A percentile compares a stretch with the other conserved stretches of the same genome.
Evolutionary conservation across 176 grass and related monocot genomes (phyloP).

Genomic region (Leersia perrieri): DNA sequence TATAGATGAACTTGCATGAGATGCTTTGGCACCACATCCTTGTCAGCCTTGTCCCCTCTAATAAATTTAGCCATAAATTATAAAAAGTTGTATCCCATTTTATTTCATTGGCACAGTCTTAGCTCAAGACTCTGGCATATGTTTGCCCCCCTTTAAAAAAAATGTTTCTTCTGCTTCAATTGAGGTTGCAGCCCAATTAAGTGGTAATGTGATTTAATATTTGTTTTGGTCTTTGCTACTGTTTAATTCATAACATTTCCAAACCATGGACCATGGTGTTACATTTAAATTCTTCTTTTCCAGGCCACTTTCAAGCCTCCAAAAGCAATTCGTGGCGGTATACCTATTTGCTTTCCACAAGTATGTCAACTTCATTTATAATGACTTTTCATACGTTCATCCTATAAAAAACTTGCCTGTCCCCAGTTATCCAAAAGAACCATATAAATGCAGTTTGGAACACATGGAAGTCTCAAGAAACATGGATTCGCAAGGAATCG

Average conservation of each 20-base stretch:
- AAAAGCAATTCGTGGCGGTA: conserved; percentile 77
- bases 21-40: neutral
- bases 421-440: conserved; percentile 24
- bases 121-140: neutral
- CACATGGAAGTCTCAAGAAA: conserved; percentile 64
- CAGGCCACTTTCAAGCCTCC: conserved; percentile 78
- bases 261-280: neutral
- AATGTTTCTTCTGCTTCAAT: neutral
- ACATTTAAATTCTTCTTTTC: neutral
- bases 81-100: neutral
- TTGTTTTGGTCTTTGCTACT: conserved; percentile 6
- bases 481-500: conserved; percentile 82
- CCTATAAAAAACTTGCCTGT: neutral
- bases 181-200: neutral
- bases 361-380: conserved; percentile 52
- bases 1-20: conserved; percentile 12
- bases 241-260: neutral
- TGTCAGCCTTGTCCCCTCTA: conserved; percentile 11
- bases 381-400: conserved; percentile 2
- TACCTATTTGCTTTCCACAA: conserved; percentile 96
- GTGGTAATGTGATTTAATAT: neutral
- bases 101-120: neutral
- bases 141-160: conserved; percentile 22
- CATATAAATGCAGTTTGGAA: conserved; percentile 59
- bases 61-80: neutral